phyloP scores from a whole-genome alignment of 164 flowering plant species.

The Vitis rupestris region DNA sequence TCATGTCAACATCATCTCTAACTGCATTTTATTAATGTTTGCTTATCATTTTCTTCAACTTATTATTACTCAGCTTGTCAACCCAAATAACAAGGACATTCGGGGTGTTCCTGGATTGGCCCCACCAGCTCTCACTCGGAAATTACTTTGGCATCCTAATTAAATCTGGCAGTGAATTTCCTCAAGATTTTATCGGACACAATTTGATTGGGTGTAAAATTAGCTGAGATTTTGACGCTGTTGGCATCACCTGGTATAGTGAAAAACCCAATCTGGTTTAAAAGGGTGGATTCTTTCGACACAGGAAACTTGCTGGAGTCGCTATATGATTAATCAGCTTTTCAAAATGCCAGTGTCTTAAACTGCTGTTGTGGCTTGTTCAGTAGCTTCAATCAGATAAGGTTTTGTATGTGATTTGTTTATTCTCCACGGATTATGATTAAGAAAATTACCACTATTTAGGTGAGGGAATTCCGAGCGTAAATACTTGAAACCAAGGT shows the following conservation, averaged over 20 bases:
- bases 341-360: not conserved
- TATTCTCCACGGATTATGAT: not conserved
- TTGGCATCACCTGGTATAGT: not conserved
- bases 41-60: not conserved
- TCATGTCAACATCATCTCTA: not conserved
- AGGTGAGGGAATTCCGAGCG: not conserved
- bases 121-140: conserved; percentile 71
- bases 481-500: not conserved
- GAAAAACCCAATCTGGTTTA: not conserved
- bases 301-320: not conserved
- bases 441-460: not conserved
- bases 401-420: not conserved
- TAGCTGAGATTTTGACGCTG: not conserved
- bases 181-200: not conserved
- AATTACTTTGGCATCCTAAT: conserved; percentile 53
- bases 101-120: conserved; percentile 90
- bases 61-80: conserved; percentile 57
- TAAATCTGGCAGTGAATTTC: conserved; percentile 2
- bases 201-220: not conserved
- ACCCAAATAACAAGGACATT: conserved; percentile 85
- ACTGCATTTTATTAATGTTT: not conserved
- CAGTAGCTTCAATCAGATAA: conserved; percentile 1
- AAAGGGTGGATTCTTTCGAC: not conserved
- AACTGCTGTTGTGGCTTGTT: not conserved
- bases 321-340: not conserved